These are phyloP conservation scores for Collybia nuda DNA, from an alignment of 768 basidiomycete genomes.

Conservation along the genomic window DNA sequence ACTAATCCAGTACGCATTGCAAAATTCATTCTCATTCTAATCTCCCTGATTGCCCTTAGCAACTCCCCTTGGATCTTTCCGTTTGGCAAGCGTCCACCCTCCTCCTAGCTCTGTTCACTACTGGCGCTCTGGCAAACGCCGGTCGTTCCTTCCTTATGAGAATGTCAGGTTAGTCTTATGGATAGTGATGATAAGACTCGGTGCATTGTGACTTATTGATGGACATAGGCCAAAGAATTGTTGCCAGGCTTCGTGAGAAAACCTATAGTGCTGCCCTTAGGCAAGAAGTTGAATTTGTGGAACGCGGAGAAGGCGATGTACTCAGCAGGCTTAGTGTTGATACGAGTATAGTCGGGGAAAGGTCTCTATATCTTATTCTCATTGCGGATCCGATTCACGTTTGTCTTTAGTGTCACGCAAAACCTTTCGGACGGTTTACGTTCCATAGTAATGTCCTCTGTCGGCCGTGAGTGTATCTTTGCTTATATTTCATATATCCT, in stretches of 20 bases:
- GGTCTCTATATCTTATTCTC: slow-evolving; percentile 39
- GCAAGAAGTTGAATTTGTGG: slow-evolving; percentile 93
- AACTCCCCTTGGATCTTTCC: slow-evolving; percentile 80
- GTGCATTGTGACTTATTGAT: neutral
- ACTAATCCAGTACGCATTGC: slow-evolving; percentile 57
- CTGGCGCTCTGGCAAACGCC: slow-evolving; percentile 88
- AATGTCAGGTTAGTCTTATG: slow-evolving; percentile 58
- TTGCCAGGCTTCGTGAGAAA: slow-evolving; percentile 79
- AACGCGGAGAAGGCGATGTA: slow-evolving; percentile 91
- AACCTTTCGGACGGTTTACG: slow-evolving; percentile 80
- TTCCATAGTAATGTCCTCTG: slow-evolving; percentile 90
- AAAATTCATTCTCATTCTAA: slow-evolving; percentile 1
- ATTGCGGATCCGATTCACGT: neutral
- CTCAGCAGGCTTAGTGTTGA: slow-evolving; percentile 89
- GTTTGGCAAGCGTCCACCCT: slow-evolving; percentile 76
- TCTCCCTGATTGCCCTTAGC: slow-evolving; percentile 32
- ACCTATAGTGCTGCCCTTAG: slow-evolving; percentile 82
- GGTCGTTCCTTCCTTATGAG: slow-evolving; percentile 84
- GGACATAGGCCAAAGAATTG: slow-evolving; percentile 76
- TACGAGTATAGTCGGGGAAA: slow-evolving; percentile 91
- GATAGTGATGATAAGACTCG: neutral
- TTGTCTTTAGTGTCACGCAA: slow-evolving; percentile 60
- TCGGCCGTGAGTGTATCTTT: slow-evolving; percentile 67
- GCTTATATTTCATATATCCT: neutral
- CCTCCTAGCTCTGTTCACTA: slow-evolving; percentile 74